Base-by-base conservation (phyloP, 1,284 basidiomycete species). In the Microbotryomycetes sp. region DNA sequence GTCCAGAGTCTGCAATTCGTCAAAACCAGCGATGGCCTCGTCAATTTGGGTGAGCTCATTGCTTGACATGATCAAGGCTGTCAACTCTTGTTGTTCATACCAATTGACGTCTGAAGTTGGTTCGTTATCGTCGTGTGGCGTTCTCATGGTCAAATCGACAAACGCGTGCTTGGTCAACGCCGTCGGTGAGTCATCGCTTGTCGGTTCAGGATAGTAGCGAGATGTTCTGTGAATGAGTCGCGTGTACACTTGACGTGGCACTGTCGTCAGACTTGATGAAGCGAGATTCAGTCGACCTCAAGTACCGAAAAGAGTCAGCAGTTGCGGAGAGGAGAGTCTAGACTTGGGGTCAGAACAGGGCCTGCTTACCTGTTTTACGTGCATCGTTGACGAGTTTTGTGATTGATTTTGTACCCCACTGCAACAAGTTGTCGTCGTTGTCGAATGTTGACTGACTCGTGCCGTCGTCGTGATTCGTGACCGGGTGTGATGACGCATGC, bases 251-350 rank as follows among this genome's bases (percentile, higher is more conserved):
- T n/a, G 3, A 2, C 23, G 26, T 7, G 66, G 56, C 29, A 67
- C 25, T 15, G 30, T 6, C 3, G 46, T 16, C 6, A 67, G 54
- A 4, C 31, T 16, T 49, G 61, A 59, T 2, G 66, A 65, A 1
- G 66, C 51, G 19, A 67, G 47, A 51, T 63, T 65, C 22, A 67
- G 60, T 23, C 57, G 56, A 32, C 66, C 66, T 67, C 53, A 2
- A 16, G 3, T 3, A 15, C 4, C 6, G 3, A 54, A 16, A 9
- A 25, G 6, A 42, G 22, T 14, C 22, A 26, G 14, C 19, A 7
- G 26, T 12, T 19, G 22, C 29, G 4, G 12, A 36, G 3, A 16
- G 32, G 3, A n/a, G 54, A 47, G 23, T 19, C 23, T 12, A 29
- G 36, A 22, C 0, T 16, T 23, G 45, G 3, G 3, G 25, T 7